Evolutionary conservation across 768 basidiomycete genomes (phyloP), one percentile per base, ranked within the genome.

Genomic region (Rubroboletus pulcherrimus): DNA sequence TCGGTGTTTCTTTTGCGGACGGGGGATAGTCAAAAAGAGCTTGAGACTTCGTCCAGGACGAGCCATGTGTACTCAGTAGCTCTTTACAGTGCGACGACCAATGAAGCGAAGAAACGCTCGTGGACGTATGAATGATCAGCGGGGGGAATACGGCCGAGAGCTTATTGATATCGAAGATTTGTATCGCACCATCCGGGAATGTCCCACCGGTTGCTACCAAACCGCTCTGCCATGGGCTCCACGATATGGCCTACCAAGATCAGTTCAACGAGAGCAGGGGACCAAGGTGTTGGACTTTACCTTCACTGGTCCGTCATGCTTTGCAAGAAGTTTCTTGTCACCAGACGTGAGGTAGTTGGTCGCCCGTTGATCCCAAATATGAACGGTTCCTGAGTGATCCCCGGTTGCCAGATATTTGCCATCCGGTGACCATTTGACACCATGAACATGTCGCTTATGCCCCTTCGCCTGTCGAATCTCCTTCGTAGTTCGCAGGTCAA

Each of bases 71-170:
- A 41, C 84, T 89, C n/a, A 96, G 71, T 35, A 97, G 71, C 64
- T 96, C 93, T 60, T 91, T 91, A 64, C 85, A 85, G 58, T 92
- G 87, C 5, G 85, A 82, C 15, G 91, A 89, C 75, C 82, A 89
- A 58, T 80, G 77, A 51, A 84, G 75, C 17, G 80, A 85, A 47
- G 82, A 85, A 50, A 86, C 77, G 66, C 80, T 82, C 14, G 82
- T 79, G 49, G 73, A 68, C 19, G 74, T 66, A 37, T 64, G 48
- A 51, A 80, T 67, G 34, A 80, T 79, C 17, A 79, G 67, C 4
- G 84, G 81, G 39, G 78, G 75, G 11, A 74, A 74, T 7, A 77
- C 73, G 11, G 77, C 70, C 4, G 82, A 81, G 43, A 64, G 41
- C 44, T 73, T 73, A 26, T 71, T 61, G 29, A 74, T 56, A 37